Conservation (phyloP, 2,329 filamentous ascomycete genomes). For the Cladosporium sp. region DNA sequence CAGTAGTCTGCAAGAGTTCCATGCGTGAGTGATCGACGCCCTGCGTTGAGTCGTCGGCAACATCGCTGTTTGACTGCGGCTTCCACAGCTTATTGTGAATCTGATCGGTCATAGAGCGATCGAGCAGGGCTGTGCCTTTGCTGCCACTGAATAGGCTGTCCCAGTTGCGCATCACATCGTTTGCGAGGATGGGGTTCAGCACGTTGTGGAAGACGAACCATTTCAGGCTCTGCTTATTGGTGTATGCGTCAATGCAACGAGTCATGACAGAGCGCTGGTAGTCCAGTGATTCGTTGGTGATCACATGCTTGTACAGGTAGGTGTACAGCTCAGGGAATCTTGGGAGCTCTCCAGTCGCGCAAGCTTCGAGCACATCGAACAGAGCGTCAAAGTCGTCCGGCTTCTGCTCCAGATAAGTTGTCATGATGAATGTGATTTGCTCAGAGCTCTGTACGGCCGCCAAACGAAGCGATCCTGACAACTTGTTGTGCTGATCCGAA, state of each 20-base stretch:
- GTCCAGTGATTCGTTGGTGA: slow-evolving; percentile 77
- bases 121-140: slow-evolving; percentile 69
- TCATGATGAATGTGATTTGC: slow-evolving; percentile 80
- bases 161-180: slow-evolving; percentile 89
- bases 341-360: slow-evolving; percentile 80
- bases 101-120: slow-evolving; percentile 80
- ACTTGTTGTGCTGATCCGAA: slow-evolving; percentile 63
- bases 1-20: slow-evolving; percentile 91
- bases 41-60: slow-evolving; percentile 74
- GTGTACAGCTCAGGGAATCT: slow-evolving; percentile 69
- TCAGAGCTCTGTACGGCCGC: slow-evolving; percentile 86
- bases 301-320: slow-evolving; percentile 81
- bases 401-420: slow-evolving; percentile 70
- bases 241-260: slow-evolving; percentile 83
- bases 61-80: slow-evolving; percentile 69
- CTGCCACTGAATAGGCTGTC: slow-evolving; percentile 48
- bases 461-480: slow-evolving; percentile 70
- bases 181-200: slow-evolving; percentile 92
- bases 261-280: slow-evolving; percentile 80
- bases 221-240: slow-evolving; percentile 75
- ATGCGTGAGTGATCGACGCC: slow-evolving; percentile 95
- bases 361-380: slow-evolving; percentile 76
- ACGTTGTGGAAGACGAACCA: slow-evolving; percentile 88
- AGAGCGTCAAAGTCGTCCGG: slow-evolving; percentile 66
- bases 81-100: slow-evolving; percentile 95